These are phyloP conservation scores for Fusarium aywerte DNA, from an alignment of 2,329 filamentous ascomycete genomes.

Conservation along the genomic window DNA sequence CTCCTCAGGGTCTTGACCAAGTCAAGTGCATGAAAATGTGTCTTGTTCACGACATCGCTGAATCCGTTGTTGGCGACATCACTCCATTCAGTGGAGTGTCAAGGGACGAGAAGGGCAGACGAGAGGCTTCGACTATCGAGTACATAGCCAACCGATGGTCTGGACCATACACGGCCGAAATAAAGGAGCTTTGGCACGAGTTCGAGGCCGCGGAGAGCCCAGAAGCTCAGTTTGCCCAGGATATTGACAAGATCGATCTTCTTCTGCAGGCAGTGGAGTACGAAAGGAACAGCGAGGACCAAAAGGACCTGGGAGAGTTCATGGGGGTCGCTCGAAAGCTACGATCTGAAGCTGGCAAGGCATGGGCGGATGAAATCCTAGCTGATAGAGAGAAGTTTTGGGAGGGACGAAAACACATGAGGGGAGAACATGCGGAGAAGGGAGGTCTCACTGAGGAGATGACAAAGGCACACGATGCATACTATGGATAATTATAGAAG, in stretches of 20 bases:
- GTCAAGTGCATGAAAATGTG: slow-evolving; percentile 93
- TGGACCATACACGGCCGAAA: slow-evolving; percentile 72
- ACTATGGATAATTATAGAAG: slow-evolving; percentile 21
- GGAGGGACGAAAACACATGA: slow-evolving; percentile 61
- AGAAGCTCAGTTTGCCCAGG: slow-evolving; percentile 91
- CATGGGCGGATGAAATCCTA: slow-evolving; percentile 81
- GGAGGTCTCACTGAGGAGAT: slow-evolving; percentile 51
- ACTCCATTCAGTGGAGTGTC: slow-evolving; percentile 89
- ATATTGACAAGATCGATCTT: slow-evolving; percentile 96
- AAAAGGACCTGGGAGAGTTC: slow-evolving; percentile 86
- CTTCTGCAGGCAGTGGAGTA: slow-evolving; percentile 97
- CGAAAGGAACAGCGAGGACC: slow-evolving; percentile 74
- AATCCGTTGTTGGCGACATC: slow-evolving; percentile 95
- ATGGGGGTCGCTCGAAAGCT: slow-evolving; percentile 79
- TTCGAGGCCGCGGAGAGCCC: slow-evolving; percentile 88
- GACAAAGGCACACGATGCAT: slow-evolving; percentile 33
- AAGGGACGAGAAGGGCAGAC: slow-evolving; percentile 87
- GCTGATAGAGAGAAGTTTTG: slow-evolving; percentile 80
- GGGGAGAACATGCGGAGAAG: slow-evolving; percentile 57
- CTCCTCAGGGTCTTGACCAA: slow-evolving; percentile 79
- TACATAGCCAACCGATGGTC: slow-evolving; percentile 81
- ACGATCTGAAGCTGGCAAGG: slow-evolving; percentile 78
- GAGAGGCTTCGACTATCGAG: slow-evolving; percentile 90
- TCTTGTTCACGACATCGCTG: slow-evolving; percentile 96
- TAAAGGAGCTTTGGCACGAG: slow-evolving; percentile 88